Conservation (phyloP, 2,329 filamentous ascomycete genomes). For the Talaromyces sp. region DNA sequence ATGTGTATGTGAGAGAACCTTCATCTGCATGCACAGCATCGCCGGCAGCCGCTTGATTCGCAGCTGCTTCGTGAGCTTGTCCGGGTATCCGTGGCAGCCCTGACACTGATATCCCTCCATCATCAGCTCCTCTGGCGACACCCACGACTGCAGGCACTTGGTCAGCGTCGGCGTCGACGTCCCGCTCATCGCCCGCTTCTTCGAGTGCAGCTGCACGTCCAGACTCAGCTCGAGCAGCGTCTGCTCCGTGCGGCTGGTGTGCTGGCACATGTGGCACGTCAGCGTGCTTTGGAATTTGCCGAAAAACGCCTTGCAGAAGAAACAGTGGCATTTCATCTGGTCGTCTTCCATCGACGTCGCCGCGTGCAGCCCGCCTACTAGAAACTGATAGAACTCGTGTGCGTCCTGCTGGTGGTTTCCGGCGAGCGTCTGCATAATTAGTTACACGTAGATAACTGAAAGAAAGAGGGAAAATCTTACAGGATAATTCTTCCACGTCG, state of each 20-base stretch:
- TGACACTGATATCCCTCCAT: constrained; percentile 80
- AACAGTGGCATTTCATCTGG: constrained; percentile 63
- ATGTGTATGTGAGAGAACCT: constrained; percentile 48
- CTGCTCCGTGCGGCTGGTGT: constrained; percentile 74
- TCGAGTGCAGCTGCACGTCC: constrained; percentile 69
- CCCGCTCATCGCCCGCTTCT: constrained; percentile 43
- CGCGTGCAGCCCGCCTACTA: constrained; percentile 78
- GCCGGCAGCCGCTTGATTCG: constrained; percentile 81
- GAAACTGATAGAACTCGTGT: constrained; percentile 94
- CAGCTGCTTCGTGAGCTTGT: constrained; percentile 77
- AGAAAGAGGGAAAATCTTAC: constrained; percentile 42
- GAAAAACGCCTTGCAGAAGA: constrained; percentile 91
- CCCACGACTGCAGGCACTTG: constrained; percentile 81
- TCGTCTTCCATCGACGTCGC: constrained; percentile 41
- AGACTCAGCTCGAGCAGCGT: constrained; percentile 88
- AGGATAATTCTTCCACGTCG: constrained; percentile 78
- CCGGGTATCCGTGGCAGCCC: constrained; percentile 64
- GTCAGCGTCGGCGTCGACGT: constrained; percentile 52
- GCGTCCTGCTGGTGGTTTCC: constrained; percentile 95
- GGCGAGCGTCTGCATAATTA: constrained; percentile 55
- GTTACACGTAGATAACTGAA: background rate
- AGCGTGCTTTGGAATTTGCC: constrained; percentile 87
- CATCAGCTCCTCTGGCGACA: constrained; percentile 68
- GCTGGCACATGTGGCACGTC: constrained; percentile 81
- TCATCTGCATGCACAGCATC: constrained; percentile 85